phyloP scores from a whole-genome alignment of 345 rosid species.

The Nephelium lappaceum region DNA sequence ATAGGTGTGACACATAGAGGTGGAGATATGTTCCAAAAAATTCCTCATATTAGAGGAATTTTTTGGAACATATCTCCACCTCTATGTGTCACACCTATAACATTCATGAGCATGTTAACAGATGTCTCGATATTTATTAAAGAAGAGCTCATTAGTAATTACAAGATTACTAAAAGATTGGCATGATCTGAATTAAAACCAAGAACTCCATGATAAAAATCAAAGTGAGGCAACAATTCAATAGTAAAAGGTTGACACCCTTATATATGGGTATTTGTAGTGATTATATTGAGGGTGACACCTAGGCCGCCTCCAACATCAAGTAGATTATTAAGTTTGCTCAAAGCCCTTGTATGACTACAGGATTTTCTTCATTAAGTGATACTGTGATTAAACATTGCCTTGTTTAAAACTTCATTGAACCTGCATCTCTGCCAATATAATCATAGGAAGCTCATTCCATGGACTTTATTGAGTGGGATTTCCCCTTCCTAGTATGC shows the following conservation, averaged over 20 bases:
- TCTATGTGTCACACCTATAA: slow-evolving; percentile 32
- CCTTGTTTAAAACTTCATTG: not conserved
- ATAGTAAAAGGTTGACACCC: not conserved
- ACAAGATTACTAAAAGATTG: too few species aligned
- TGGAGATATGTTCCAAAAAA: slow-evolving; percentile 36
- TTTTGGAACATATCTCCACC: slow-evolving; percentile 38
- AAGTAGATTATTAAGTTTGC: not conserved
- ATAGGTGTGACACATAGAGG: slow-evolving; percentile 33
- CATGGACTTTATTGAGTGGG: not conserved
- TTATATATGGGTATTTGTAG: not conserved
- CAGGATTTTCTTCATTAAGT: not conserved
- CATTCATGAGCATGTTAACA: too few species aligned
- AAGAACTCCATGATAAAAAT: too few species aligned
- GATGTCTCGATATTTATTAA: too few species aligned
- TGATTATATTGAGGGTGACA: not conserved
- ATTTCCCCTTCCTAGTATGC: slow-evolving; percentile 1
- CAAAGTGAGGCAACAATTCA: too few species aligned
- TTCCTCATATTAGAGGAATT: slow-evolving; percentile 31
- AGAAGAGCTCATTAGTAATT: too few species aligned
- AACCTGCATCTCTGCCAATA: not conserved
- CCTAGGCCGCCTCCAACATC: not conserved
- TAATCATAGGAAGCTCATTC: not conserved
- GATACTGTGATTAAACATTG: not conserved
- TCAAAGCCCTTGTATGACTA: not conserved
- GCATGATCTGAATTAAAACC: too few species aligned